Base-by-base conservation (phyloP, 768 basidiomycete species). In the Rhodotorula graminis region DNA sequence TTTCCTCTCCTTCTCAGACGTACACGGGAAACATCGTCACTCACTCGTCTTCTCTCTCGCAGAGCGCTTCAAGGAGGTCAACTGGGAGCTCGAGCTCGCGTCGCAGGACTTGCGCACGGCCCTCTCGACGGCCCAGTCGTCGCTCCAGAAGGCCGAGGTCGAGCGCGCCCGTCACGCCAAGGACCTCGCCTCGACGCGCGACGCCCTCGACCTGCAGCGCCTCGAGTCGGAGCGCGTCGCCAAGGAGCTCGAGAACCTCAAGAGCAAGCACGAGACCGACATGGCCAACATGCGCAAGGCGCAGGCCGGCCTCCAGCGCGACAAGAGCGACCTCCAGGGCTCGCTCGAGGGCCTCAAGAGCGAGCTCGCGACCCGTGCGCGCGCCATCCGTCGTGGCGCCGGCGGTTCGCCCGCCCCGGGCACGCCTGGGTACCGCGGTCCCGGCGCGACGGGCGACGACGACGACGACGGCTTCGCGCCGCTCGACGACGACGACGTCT, bases 11-110 rank as follows among this genome's bases (percentile, higher is more conserved):
- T n/a, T n/a, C n/a, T n/a, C n/a, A n/a, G n/a, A n/a, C n/a, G n/a
- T n/a, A n/a, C n/a, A n/a, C n/a, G n/a, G n/a, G 37, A 37, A 9
- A 37, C 5, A 4, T 37, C 37, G 37, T 37, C 37, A 9, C 37
- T 37, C 5, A 37, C 37, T 37, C 37, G 37, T 11, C 23, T n/a
- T 18, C 0, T 21, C 60, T 19, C 67, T 61, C 15, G 42, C 78
- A 89, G 95, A 97, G 80, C 92, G 93, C 74, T 95, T 88, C 87
- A 93, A 93, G 82, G 95, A 98, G 82, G 93, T 94, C 82, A 98
- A 96, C 80, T 98, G 96, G 96, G 95, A 98, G 79, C 88, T 97
- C 69, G 95, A 98, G 83, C 93, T 97, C 61, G 86, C 87, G 25
- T 83, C 93, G 42, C 95, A 98, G 80, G 93, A 96, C 70, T 85